Base-by-base conservation (phyloP, 2,329 filamentous ascomycete species). In the Paraconiothyrium sp. region DNA sequence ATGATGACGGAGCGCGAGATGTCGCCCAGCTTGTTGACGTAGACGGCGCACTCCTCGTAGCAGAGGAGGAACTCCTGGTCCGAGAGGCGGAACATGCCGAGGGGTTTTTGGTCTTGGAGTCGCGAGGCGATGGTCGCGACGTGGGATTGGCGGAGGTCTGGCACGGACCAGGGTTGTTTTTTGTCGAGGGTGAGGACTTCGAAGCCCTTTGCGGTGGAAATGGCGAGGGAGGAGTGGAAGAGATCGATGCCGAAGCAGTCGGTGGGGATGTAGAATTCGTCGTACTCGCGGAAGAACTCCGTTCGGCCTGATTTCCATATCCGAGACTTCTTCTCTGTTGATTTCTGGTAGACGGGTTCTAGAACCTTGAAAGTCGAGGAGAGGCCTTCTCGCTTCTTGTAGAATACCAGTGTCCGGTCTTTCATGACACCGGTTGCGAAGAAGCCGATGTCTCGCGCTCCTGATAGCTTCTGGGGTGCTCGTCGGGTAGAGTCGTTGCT, bases 351-450 rank as follows among this genome's bases (percentile, higher is more conserved):
- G 30, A 99, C 93, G 0, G 95, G 95, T 77, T 99, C 95, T 9
- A 99, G 88, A 13, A 99, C 93, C 81, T 94, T 98, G 86, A 99
- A 98, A 0, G 92, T 97, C 27, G 93, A 97, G 71, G 94, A 92
- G 63, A 97, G 85, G 32, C 91, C 91, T 76, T 98, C 95, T 64
- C 93, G 92, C 77, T 96, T 96, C 82, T 98, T 98, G 86, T 98
- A 99, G 78, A 99, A 94, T 32, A 99, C 89, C 8, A 99, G 84
- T 67, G 91, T 94, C 8, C 95, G 89, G 63, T 99, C 95, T 83
- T 99, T 99, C 94, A 99, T 97, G 62, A 92, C 89, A 10, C 94
- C 95, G 1, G 93, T 95, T 16, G 93, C 92, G 77, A 99, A 99
- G 84, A 98, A 99, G 14, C 94, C 92, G 22, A 99, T 94, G 74